Percentiles rank a stretch among this genome's conserved stretches.
phyloP scores from a whole-genome alignment of 257 asterid genomes.

The Gentiana macrophylla region DNA sequence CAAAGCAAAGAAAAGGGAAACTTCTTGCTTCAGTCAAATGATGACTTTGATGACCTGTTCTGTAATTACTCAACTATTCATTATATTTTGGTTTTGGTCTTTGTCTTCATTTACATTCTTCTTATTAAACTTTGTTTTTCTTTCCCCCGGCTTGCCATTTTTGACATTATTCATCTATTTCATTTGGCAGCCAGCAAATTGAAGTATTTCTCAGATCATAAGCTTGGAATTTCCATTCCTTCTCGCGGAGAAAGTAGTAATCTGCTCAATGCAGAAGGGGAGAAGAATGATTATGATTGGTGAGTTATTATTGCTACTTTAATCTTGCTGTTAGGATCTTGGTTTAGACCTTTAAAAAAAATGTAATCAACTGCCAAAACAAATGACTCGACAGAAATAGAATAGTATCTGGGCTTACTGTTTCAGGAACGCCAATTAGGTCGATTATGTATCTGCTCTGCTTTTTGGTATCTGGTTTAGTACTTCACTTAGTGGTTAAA shows the following conservation, averaged over 20 bases:
- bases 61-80: constrained; percentile 34
- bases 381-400: too few relatives aligned
- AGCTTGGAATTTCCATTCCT: constrained; percentile 73
- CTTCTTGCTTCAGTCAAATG: constrained; percentile 82
- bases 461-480: neutral
- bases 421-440: too few relatives aligned
- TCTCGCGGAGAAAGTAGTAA: constrained; percentile 82
- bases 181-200: constrained; percentile 53
- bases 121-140: neutral
- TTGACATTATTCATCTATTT: constrained; percentile 21
- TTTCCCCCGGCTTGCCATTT: constrained; percentile 19
- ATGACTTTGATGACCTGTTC: constrained; percentile 66
- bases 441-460: neutral
- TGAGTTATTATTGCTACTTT: constrained; percentile 24
- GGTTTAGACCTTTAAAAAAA: neutral
- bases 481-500: neutral
- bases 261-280: constrained; percentile 77
- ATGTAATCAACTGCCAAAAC: too few relatives aligned
- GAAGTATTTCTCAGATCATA: constrained; percentile 47
- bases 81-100: constrained; percentile 15
- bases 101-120: neutral
- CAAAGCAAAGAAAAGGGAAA: constrained; percentile 65
- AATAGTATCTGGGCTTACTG: too few relatives aligned
- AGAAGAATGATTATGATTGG: constrained; percentile 96
- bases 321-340: too few relatives aligned